A percentile compares a stretch with the other conserved stretches of the same genome.
Conservation (phyloP, 345 rosid species). For the Viola odorata region DNA sequence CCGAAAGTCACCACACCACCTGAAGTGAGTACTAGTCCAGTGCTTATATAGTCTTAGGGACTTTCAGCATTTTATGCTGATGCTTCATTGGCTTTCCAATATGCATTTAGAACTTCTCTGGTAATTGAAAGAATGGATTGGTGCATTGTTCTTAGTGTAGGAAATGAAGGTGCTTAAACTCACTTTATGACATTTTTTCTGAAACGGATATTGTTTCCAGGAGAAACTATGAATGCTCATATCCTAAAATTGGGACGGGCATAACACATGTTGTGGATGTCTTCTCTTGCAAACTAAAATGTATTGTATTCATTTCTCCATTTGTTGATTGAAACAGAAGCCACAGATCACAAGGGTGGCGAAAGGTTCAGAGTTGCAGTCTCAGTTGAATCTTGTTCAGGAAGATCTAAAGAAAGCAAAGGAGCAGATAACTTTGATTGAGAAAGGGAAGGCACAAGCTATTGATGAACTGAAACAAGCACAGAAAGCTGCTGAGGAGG, state of each 20-base stretch:
- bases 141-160: background rate
- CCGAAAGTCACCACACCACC: constrained; percentile 59
- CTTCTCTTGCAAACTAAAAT: background rate
- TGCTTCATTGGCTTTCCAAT: constrained; percentile 1
- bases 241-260: background rate
- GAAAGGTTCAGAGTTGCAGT: constrained; percentile 61
- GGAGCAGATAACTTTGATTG: constrained; percentile 53
- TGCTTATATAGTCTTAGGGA: background rate
- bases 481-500: constrained; percentile 57
- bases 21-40: constrained; percentile 45
- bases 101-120: background rate
- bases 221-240: background rate
- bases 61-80: background rate
- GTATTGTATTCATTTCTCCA: background rate
- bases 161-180: background rate
- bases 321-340: constrained; percentile 44
- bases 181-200: background rate
- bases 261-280: background rate
- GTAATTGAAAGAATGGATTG: background rate
- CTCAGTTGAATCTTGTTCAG: constrained; percentile 58
- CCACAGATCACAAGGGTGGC: constrained; percentile 33
- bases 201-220: no score
- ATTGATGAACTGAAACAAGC: constrained; percentile 70
- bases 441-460: constrained; percentile 73
- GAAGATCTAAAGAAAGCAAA: constrained; percentile 91